Percentiles rank a stretch among this genome's conserved stretches.
Evolutionary conservation across 225 moss, liverwort and hornwort genomes (phyloP).

Genomic region (Marchantia paleacea): DNA sequence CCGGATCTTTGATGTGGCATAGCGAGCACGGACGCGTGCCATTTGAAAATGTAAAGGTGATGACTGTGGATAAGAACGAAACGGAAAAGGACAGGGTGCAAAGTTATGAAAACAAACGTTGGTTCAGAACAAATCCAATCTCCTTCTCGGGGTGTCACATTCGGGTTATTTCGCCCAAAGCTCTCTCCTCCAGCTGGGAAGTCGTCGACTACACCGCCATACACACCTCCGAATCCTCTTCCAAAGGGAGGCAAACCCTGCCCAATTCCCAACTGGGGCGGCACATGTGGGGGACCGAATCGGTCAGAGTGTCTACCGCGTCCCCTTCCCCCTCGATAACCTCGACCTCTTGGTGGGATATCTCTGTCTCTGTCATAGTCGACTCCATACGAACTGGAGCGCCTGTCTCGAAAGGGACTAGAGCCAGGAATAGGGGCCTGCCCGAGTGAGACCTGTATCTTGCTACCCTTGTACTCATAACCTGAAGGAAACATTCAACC

Average conservation of each 20-base stretch:
- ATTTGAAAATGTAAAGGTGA: too few species aligned
- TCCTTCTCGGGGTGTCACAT: conserved; percentile 96
- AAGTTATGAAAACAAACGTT: conserved; percentile 50
- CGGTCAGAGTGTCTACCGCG: conserved; percentile 88
- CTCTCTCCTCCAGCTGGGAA: conserved; percentile 92
- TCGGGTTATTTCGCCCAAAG: conserved; percentile 96
- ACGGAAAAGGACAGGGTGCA: not conserved
- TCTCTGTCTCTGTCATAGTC: conserved; percentile 70
- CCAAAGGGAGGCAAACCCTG: conserved; percentile 79
- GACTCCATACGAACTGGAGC: conserved; percentile 59
- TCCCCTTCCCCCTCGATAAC: conserved; percentile 90
- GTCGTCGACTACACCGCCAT: conserved; percentile 63
- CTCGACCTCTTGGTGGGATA: conserved; percentile 51
- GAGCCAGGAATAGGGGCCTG: conserved; percentile 58
- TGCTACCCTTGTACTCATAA: conserved; percentile 97
- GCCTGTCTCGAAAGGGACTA: conserved; percentile 68
- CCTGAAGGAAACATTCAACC: conserved; percentile 39
- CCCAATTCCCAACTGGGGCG: conserved; percentile 71
- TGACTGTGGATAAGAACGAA: not conserved
- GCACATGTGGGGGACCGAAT: conserved; percentile 58
- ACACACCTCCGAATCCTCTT: conserved; percentile 55
- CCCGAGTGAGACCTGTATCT: conserved; percentile 92
- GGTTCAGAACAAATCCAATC: conserved; percentile 99
- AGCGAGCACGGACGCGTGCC: not conserved
- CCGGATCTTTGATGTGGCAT: too few species aligned